Conservation (phyloP, 2,329 filamentous ascomycete genomes). For the Coniochaeta prunicola region DNA sequence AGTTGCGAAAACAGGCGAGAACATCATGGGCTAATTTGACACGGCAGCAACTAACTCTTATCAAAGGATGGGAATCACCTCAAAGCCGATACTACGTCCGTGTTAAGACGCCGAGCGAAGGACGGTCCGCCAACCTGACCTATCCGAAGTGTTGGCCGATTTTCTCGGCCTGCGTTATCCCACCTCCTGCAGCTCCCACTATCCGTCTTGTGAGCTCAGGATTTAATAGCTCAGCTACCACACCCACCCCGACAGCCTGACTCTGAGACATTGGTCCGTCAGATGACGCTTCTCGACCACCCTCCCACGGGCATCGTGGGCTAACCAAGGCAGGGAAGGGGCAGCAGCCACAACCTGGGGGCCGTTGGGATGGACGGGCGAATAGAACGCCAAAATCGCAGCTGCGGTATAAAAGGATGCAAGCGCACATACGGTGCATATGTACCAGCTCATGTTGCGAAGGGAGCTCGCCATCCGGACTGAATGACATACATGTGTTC, state of each 20-base stretch:
- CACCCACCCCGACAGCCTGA: background rate
- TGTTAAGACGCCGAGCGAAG: background rate
- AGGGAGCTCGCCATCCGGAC: background rate
- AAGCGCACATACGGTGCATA: background rate
- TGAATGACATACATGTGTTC: background rate
- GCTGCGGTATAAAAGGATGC: background rate
- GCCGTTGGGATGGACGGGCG: background rate
- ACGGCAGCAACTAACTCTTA: background rate
- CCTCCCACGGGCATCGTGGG: background rate
- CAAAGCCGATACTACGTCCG: background rate
- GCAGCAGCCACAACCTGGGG: background rate
- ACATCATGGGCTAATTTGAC: background rate
- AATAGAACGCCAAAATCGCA: background rate
- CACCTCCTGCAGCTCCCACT: background rate
- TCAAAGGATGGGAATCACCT: background rate
- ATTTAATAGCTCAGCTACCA: background rate
- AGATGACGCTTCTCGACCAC: background rate
- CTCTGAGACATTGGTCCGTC: background rate
- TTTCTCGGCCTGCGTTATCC: background rate
- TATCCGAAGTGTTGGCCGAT: background rate
- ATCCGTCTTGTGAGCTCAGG: background rate
- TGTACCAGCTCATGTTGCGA: background rate
- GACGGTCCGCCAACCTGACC: background rate
- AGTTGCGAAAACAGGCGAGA: background rate
- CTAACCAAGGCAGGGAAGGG: background rate